Conservation (phyloP, 306 rosid species). For the Trifolium subterraneum region DNA sequence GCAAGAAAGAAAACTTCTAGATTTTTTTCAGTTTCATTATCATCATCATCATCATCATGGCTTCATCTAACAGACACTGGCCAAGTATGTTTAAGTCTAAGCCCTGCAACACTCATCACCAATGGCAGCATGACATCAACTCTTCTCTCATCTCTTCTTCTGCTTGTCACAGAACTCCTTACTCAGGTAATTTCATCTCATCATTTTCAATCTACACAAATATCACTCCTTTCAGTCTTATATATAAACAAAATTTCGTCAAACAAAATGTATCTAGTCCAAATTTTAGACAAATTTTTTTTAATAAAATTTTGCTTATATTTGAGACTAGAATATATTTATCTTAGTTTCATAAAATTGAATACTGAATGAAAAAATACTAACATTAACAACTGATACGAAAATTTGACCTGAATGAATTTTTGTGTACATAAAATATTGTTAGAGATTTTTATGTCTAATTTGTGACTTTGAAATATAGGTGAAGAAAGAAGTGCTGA, state of each 20-base stretch:
- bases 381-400: background rate
- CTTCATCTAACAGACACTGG: constrained; percentile 99
- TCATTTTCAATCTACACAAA: background rate
- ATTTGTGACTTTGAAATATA: background rate
- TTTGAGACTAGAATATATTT: too few species aligned
- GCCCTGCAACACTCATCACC: constrained; percentile 88
- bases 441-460: background rate
- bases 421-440: background rate
- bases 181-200: constrained; percentile 50
- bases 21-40: constrained; percentile 20
- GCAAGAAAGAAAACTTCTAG: constrained; percentile 49
- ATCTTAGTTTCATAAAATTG: too few species aligned
- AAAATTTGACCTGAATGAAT: too few species aligned
- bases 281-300: too few species aligned
- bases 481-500: constrained; percentile 91
- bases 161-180: constrained; percentile 69
- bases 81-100: constrained; percentile 98
- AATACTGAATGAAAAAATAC: too few species aligned
- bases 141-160: constrained; percentile 60
- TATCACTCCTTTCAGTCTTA: too few species aligned
- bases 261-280: too few species aligned
- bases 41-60: constrained; percentile 60
- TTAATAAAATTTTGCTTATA: too few species aligned
- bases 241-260: too few species aligned
- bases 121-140: constrained; percentile 90